These are phyloP conservation scores for Aspergillus oerlinghausenensis DNA, from an alignment of 2,329 filamentous ascomycete genomes.

Conservation along the genomic window DNA sequence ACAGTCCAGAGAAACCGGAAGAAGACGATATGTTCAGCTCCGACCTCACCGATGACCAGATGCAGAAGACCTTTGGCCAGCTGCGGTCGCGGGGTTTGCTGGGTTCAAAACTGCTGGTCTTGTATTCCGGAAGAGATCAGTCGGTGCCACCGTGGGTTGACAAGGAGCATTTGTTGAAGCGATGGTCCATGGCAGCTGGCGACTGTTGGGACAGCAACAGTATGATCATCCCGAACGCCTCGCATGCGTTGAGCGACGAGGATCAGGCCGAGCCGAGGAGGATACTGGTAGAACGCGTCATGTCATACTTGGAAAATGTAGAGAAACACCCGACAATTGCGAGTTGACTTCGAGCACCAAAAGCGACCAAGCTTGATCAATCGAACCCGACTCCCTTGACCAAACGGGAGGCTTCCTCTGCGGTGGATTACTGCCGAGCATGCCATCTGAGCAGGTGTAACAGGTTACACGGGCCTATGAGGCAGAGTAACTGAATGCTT, in stretches of 20 bases:
- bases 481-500: no score
- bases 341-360: background rate
- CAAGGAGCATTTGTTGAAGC: slow-evolving; percentile 39
- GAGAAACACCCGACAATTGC: background rate
- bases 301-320: background rate
- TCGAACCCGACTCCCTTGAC: no score
- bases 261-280: background rate
- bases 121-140: slow-evolving; percentile 46
- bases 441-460: no score
- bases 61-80: slow-evolving; percentile 60
- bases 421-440: no score
- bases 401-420: no score
- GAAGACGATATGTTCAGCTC: slow-evolving; percentile 88
- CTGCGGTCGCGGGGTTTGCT: slow-evolving; percentile 36
- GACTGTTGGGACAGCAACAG: slow-evolving; percentile 40
- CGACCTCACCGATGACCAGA: slow-evolving; percentile 58
- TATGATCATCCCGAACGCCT: slow-evolving; percentile 37
- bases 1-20: slow-evolving; percentile 53
- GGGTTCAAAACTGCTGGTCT: slow-evolving; percentile 37
- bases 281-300: background rate
- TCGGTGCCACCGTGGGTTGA: slow-evolving; percentile 42
- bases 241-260: background rate
- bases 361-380: background rate
- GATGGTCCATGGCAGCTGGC: slow-evolving; percentile 40
- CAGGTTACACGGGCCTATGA: no score